These are phyloP conservation scores for Rutstroemia sp. DNA, from an alignment of 2,329 filamentous ascomycete species.

Conservation along the genomic window DNA sequence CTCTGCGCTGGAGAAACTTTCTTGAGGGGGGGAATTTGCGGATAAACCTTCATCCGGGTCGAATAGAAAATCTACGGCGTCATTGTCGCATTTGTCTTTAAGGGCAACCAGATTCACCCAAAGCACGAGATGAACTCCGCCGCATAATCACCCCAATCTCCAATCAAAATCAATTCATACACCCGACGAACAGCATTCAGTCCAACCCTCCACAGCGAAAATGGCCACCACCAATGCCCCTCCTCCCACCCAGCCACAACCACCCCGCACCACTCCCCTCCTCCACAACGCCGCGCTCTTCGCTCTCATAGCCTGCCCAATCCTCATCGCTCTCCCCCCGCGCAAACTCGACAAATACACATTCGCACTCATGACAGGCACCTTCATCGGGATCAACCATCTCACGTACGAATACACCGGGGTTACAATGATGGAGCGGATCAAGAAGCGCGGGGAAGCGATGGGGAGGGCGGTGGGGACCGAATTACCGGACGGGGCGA, in stretches of 20 bases:
- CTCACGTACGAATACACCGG: slow-evolving; percentile 26
- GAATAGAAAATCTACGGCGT: background rate
- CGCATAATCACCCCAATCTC: background rate
- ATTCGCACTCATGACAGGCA: slow-evolving; percentile 40
- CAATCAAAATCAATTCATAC: no score
- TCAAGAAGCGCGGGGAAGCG: background rate
- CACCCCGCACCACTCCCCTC: slow-evolving; percentile 8
- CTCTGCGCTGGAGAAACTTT: no score
- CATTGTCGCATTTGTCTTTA: background rate
- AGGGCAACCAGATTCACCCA: background rate
- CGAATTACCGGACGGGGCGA: slow-evolving; percentile 18
- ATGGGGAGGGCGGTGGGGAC: background rate
- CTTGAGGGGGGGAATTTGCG: background rate
- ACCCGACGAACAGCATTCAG: background rate
- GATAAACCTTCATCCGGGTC: background rate
- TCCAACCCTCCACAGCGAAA: background rate
- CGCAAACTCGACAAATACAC: slow-evolving; percentile 57
- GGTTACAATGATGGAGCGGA: slow-evolving; percentile 18
- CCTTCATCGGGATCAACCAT: slow-evolving; percentile 25
- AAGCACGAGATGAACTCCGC: background rate
- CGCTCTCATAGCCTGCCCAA: slow-evolving; percentile 44
- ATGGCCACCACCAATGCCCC: slow-evolving; percentile 3
- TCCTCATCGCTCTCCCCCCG: slow-evolving; percentile 48
- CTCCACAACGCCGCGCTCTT: slow-evolving; percentile 33
- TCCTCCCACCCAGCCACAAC: background rate